Conservation (phyloP, 2,329 filamentous ascomycete genomes). For the Cercospora sojina region DNA sequence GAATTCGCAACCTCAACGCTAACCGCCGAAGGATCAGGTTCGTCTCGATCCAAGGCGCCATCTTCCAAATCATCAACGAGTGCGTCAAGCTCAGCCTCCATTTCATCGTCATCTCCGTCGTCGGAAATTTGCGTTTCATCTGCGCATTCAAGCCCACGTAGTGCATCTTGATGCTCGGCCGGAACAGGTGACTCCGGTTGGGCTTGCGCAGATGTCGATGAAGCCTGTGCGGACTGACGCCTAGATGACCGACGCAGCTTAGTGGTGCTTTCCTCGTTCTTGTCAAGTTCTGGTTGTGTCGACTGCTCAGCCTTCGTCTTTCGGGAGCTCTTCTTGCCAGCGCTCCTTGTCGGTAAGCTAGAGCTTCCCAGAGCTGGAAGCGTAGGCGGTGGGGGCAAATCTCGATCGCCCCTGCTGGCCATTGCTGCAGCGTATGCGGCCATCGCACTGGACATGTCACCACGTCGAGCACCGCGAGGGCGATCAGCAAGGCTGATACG, state of each 20-base stretch:
- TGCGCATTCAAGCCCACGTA: slow-evolving; percentile 81
- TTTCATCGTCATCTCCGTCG: slow-evolving; percentile 66
- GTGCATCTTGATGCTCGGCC: slow-evolving; percentile 50
- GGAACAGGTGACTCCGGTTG: slow-evolving; percentile 43
- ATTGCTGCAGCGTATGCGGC: slow-evolving; percentile 75
- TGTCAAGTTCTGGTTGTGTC: slow-evolving; percentile 22
- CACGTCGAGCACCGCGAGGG: slow-evolving; percentile 57
- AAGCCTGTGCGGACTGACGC: slow-evolving; percentile 33
- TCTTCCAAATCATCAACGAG: slow-evolving; percentile 90
- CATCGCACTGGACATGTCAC: slow-evolving; percentile 66
- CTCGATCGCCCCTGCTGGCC: slow-evolving; percentile 52
- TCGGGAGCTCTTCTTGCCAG: slow-evolving; percentile 24
- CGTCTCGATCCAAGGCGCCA: slow-evolving; percentile 72
- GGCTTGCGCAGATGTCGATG: slow-evolving; percentile 22
- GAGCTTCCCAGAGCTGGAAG: slow-evolving; percentile 36
- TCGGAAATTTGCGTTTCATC: slow-evolving; percentile 84
- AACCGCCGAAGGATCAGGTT: slow-evolving; percentile 80
- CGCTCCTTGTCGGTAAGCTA: slow-evolving; percentile 29
- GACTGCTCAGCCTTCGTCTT: slow-evolving; percentile 28
- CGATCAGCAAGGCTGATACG: slow-evolving; percentile 80
- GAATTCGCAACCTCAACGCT: slow-evolving; percentile 85
- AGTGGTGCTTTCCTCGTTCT: slow-evolving; percentile 26
- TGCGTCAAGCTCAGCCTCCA: slow-evolving; percentile 67
- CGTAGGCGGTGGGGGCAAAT: slow-evolving; percentile 37
- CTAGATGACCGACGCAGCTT: slow-evolving; percentile 38